A percentile compares a stretch with the other conserved stretches of the same genome.
phyloP scores from a whole-genome alignment of 139 green algal genomes.

The Chlorella sorokiniana region DNA sequence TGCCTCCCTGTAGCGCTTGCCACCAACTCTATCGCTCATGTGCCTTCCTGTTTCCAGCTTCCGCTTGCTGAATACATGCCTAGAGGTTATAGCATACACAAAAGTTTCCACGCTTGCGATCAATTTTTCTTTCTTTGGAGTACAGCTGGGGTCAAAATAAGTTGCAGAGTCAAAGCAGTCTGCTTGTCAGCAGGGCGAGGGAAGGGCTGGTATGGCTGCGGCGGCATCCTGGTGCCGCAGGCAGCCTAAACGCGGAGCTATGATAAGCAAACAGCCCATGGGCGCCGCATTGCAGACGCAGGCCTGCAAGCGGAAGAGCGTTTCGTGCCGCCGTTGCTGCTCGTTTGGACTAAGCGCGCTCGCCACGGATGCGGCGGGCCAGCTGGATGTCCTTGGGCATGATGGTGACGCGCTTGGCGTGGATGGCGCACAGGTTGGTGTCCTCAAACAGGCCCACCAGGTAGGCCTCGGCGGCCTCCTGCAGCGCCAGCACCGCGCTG shows the following conservation, averaged over 20 bases:
- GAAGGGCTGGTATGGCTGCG: too few species aligned
- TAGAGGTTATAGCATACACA: background rate
- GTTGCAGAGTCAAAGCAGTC: too few species aligned
- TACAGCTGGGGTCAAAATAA: too few species aligned
- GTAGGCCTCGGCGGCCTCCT: slow-evolving; percentile 97
- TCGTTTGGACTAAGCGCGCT: slow-evolving; percentile 73
- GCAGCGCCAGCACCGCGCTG: slow-evolving; percentile 65
- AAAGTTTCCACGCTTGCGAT: background rate
- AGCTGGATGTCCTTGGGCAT: slow-evolving; percentile 98
- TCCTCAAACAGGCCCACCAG: slow-evolving; percentile 94
- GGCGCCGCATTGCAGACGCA: too few species aligned
- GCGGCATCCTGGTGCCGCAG: too few species aligned
- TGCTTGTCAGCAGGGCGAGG: too few species aligned
- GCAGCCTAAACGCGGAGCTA: too few species aligned
- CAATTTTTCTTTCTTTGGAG: too few species aligned
- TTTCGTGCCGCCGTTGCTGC: background rate
- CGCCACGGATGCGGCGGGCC: slow-evolving; percentile 90
- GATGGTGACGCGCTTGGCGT: slow-evolving; percentile 96
- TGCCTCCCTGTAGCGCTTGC: too few species aligned
- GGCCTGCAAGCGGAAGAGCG: too few species aligned
- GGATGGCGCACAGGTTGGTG: slow-evolving; percentile 50
- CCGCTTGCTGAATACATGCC: background rate
- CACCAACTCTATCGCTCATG: background rate
- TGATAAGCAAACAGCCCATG: too few species aligned
- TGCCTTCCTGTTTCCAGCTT: background rate